These are phyloP conservation scores for Mycena indigotica DNA, from an alignment of 768 basidiomycete genomes.

Conservation along the genomic window DNA sequence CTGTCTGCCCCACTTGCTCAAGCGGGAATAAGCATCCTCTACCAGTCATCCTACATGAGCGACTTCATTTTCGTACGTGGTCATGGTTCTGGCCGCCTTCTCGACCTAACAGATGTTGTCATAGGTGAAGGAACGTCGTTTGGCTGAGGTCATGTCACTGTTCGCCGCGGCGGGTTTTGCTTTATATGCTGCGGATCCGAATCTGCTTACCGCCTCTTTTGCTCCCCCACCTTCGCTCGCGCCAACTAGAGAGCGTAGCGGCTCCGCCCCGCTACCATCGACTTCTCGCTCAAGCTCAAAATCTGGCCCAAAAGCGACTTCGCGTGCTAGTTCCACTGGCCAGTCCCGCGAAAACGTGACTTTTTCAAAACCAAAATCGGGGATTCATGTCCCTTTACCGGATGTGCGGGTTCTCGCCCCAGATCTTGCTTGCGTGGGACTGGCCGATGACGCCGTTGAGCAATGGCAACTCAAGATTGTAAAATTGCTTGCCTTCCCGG, in stretches of 20 bases:
- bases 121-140: slow-evolving; percentile 67
- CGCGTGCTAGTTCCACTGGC: slow-evolving; percentile 4
- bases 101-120: not conserved
- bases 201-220: slow-evolving; percentile 35
- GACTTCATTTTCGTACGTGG: slow-evolving; percentile 76
- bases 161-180: slow-evolving; percentile 67
- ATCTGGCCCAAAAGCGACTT: slow-evolving; percentile 4
- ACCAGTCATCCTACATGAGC: slow-evolving; percentile 81
- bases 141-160: slow-evolving; percentile 63
- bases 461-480: slow-evolving; percentile 78
- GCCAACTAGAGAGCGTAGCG: slow-evolving; percentile 28
- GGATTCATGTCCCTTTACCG: slow-evolving; percentile 50
- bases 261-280: slow-evolving; percentile 23
- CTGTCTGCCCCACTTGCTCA: slow-evolving; percentile 75
- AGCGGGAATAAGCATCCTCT: slow-evolving; percentile 78
- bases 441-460: slow-evolving; percentile 67
- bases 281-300: slow-evolving; percentile 19
- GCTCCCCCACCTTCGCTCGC: slow-evolving; percentile 29
- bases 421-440: slow-evolving; percentile 75
- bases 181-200: slow-evolving; percentile 54
- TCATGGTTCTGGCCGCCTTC: slow-evolving; percentile 14
- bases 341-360: slow-evolving; percentile 6
- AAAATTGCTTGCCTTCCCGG: slow-evolving; percentile 76
- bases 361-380: slow-evolving; percentile 14
- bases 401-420: slow-evolving; percentile 67